Base-by-base conservation (phyloP, 805 yeast genomes). In the Millerago galiae region DNA sequence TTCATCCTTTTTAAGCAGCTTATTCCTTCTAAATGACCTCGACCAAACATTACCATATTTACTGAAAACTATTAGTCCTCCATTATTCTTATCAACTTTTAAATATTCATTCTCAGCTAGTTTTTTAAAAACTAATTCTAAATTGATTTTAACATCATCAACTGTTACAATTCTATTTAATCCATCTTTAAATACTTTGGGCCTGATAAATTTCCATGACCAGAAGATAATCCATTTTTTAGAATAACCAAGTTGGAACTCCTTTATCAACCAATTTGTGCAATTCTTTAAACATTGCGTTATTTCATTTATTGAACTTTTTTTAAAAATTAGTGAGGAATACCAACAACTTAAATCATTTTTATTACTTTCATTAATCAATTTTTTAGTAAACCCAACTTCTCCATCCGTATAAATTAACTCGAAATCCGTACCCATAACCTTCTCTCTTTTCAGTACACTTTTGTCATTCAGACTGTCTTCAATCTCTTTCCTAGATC, bases 351-450 rank as follows among this genome's bases (percentile, higher is more conserved):
- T 48, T n/a, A 43, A 34, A 12, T 43, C n/a, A 4, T 41, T 39
- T 6, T 40, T 26, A 3, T 49, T 11, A 40, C 70, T 64, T 40
- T 69, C 62, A 5, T 42, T 34, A 10, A 73, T 54, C 62, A 72
- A 55, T 13, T 54, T 50, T 9, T 13, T 8, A 6, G 71, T 61
- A 47, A 75, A 75, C 11, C 45, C 55, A 13, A 56, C 48, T 38
- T 75, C 81, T 4, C 81, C 81, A 10, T 43, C 37, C 16, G 47
- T 41, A 2, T 68, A 70, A 11, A 67, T 50, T 34, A 75, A 52
- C 42, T 75, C 81, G 17, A 44, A 44, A 0, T 45, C 37, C 4
- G 56, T 50, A 1, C 72, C 79, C 2, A 42, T 32, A 12, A 66
- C 65, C 2, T 34, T 14, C 4, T 58, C 53, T 12, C 52, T 41